Percentiles rank a stretch among this genome's conserved stretches.
These are phyloP conservation scores for Phytophthora hibernalis DNA, from an alignment of 352 stramenopile species.

Conservation along the genomic window DNA sequence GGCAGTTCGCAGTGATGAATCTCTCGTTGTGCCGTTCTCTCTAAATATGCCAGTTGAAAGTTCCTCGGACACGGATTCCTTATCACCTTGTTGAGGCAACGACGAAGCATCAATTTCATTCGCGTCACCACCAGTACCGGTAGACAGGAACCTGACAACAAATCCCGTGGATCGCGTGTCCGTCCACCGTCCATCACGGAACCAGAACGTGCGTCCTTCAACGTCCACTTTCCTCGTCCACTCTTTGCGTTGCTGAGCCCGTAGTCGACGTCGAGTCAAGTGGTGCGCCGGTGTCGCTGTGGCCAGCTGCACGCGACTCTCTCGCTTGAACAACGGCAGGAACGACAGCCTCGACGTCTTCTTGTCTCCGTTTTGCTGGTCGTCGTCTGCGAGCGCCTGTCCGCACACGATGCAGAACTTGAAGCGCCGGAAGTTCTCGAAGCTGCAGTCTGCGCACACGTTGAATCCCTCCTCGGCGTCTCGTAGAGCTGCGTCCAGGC, in stretches of 20 bases:
- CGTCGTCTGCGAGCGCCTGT: conserved; percentile 18
- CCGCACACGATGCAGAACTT: conserved; percentile 52
- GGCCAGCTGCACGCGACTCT: conserved; percentile 30
- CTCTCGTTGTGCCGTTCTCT: no score
- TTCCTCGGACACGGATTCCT: no score
- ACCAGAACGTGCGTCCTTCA: conserved; percentile 42
- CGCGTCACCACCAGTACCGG: neutral
- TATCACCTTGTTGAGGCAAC: neutral
- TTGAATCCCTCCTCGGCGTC: conserved; percentile 52
- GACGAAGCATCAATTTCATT: neutral
- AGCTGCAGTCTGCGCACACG: conserved; percentile 42
- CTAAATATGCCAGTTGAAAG: no score
- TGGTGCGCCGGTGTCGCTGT: conserved; percentile 13
- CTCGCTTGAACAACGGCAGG: conserved; percentile 19
- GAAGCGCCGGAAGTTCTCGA: conserved; percentile 56
- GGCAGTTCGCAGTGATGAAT: neutral
- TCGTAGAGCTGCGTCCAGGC: conserved; percentile 45
- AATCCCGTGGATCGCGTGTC: conserved; percentile 31
- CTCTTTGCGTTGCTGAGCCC: conserved; percentile 39
- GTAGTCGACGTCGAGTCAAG: conserved; percentile 19
- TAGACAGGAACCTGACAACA: conserved; percentile 21
- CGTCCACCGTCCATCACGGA: conserved; percentile 32
- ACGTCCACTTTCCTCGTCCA: conserved; percentile 54
- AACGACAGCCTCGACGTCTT: conserved; percentile 11
- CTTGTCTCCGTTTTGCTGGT: conserved; percentile 2